Evolutionary conservation across 2,329 filamentous ascomycete species (phyloP).

Genomic region (Neospermospora avenae): DNA sequence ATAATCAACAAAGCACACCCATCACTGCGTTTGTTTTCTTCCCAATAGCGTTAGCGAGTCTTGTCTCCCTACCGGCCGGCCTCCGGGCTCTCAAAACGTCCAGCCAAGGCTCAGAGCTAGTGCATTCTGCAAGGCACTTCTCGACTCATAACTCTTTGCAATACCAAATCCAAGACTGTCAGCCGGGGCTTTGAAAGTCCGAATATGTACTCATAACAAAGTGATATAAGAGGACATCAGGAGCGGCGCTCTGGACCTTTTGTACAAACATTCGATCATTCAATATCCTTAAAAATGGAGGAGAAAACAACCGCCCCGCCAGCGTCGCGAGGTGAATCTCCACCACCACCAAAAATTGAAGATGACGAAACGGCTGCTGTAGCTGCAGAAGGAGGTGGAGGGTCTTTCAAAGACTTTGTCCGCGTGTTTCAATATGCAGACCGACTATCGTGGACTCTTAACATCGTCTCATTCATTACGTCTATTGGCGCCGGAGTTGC

Average conservation of each 20-base stretch:
- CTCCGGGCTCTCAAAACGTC: not conserved
- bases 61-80: not conserved
- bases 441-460: constrained; percentile 8
- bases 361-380: not conserved
- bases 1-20: not conserved
- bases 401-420: constrained; percentile 12
- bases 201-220: not conserved
- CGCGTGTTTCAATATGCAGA: constrained; percentile 16
- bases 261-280: not conserved
- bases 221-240: not conserved
- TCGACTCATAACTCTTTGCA: not conserved
- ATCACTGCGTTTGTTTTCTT: not conserved
- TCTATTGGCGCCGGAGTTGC: constrained; percentile 39
- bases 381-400: not conserved
- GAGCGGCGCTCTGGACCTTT: not conserved
- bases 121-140: not conserved
- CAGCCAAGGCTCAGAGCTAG: not conserved
- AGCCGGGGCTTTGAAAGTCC: not conserved
- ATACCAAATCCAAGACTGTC: not conserved
- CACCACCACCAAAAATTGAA: not conserved
- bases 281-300: not conserved
- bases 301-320: not conserved
- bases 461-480: constrained; percentile 11
- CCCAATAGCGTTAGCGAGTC: not conserved
- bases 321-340: not conserved